Conservation (phyloP, 2,329 filamentous ascomycete species). For the Tolypocladium nubicola region DNA sequence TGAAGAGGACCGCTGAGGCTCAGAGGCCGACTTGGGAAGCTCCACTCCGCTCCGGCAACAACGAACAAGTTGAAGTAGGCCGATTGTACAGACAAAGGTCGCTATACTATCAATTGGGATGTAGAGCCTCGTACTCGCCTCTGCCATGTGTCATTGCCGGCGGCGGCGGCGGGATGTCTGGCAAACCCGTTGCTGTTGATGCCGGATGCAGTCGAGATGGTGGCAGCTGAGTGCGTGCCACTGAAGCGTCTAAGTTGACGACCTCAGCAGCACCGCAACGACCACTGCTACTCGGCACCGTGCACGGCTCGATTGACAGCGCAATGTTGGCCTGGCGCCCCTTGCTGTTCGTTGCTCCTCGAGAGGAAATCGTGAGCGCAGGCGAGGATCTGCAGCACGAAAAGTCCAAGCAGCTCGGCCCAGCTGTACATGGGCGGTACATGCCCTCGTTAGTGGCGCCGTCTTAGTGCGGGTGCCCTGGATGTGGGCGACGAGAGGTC, state of each 20-base stretch:
- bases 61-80: neutral
- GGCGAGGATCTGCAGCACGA: neutral
- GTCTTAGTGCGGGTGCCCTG: neutral
- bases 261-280: neutral
- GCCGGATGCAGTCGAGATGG: neutral
- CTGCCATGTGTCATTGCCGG: neutral
- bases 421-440: neutral
- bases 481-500: neutral
- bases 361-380: neutral
- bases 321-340: neutral
- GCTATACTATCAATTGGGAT: neutral
- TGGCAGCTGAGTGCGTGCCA: neutral
- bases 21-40: neutral
- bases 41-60: neutral
- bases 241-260: neutral
- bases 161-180: neutral
- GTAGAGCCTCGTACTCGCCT: neutral
- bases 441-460: neutral
- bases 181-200: neutral
- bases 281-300: neutral
- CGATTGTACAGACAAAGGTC: neutral
- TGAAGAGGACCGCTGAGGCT: neutral
- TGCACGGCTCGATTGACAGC: neutral
- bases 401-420: neutral
- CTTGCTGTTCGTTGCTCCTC: neutral